Conservation (phyloP, 192 early-diverging fungal genomes). For the Backusella circina region DNA sequence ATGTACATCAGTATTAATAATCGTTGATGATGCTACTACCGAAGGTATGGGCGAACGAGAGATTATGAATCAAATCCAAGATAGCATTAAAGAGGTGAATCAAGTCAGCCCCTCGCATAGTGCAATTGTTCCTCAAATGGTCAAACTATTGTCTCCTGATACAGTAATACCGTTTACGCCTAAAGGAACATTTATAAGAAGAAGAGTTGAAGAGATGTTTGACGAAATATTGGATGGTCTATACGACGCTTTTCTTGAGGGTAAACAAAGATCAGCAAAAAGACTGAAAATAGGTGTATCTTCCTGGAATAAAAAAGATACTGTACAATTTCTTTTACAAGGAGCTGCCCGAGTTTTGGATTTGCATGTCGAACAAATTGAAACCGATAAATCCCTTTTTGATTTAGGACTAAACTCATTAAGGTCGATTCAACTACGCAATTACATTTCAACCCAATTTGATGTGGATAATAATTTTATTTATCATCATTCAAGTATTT, state of each 20-base stretch:
- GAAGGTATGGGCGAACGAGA: not conserved
- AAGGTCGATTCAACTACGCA: conserved; percentile 12
- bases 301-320: not conserved
- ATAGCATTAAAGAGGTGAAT: conserved; percentile 13
- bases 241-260: conserved; percentile 43
- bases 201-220: conserved; percentile 46
- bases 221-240: conserved; percentile 45
- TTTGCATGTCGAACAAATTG: not conserved
- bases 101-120: conserved; percentile 14
- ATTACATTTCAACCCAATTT: conserved; percentile 3
- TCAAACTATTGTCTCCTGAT: conserved; percentile 20
- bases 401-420: conserved; percentile 30
- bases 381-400: conserved; percentile 18
- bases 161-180: conserved; percentile 9
- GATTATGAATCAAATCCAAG: not conserved
- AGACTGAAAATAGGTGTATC: not conserved
- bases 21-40: not conserved
- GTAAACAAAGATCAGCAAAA: not conserved
- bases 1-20: conserved; percentile 2
- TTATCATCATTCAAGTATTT: conserved; percentile 19
- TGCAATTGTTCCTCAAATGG: conserved; percentile 19
- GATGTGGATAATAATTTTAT: conserved; percentile 22
- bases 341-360: too few species aligned
- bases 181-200: conserved; percentile 28
- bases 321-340: not conserved